Evolutionary conservation across 768 basidiomycete species (phyloP), one percentile per base, ranked within the genome.

Genomic region (Piloderma croceum): DNA sequence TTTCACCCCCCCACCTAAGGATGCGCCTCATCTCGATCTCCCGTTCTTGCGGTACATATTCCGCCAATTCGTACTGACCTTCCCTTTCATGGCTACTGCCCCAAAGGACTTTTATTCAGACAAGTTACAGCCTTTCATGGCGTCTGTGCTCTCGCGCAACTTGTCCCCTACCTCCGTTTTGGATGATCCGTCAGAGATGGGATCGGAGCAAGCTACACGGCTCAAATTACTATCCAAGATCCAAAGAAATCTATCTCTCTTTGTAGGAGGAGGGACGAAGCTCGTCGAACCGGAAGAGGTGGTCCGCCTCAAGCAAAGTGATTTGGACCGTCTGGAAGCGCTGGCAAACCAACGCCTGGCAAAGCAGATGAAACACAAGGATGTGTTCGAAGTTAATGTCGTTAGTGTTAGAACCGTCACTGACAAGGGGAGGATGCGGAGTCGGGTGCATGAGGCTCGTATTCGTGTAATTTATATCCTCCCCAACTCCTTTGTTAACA

Each of bases 81-180:
- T 99, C 57, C 96, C 96, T 11, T 96, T 99, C 69, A 80, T 99
- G 61, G 77, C 80, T 35, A 69, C 83, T 2, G 93, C 92, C 0
- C 92, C 91, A 1, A 78, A 83, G 51, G 77, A 88, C 51, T 98
- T 99, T 63, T 99, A 94, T 65, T 81, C 87, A 2, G 79, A 82
- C 44, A 98, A 99, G 61, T 76, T 99, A 3, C 94, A 98, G 63
- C 93, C 94, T 0, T 98, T 98, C 60, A 72, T 92, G 40, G 79
- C 81, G 24, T 87, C 84, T 23, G 72, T 90, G 45, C 67, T 97
- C 10, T 71, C 87, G 1, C 80, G 89, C 39, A 90, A 91, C 51
- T 69, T 96, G 34, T 74, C 81, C 6, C 67, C 78, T 0, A 67
- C 73, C 1, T 71, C 77, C 11, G 65, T 74, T 20, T 63, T 86